Evolutionary conservation across 1,139 yeast species (phyloP).

Genomic region (Candida smagusa): DNA sequence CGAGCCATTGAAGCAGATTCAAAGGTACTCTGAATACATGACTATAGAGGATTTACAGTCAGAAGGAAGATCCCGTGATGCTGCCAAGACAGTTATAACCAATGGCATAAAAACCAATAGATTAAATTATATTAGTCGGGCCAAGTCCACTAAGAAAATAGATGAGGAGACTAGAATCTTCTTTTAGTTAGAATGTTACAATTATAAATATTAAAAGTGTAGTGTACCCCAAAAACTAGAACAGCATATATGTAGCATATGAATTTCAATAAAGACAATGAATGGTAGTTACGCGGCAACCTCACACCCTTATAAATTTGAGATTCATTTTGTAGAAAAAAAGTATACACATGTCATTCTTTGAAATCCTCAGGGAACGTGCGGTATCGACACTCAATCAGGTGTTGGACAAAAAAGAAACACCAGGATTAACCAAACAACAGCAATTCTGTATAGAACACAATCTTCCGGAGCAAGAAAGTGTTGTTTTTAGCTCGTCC

Average conservation of each 20-base stretch:
- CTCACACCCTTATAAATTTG: too few species aligned
- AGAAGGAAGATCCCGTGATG: constrained; percentile 25
- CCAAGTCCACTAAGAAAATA: too few species aligned
- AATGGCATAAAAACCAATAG: neutral
- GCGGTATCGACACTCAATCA: constrained; percentile 37
- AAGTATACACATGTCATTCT: constrained; percentile 19
- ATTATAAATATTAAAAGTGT: neutral
- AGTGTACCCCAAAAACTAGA: neutral
- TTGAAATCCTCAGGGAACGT: constrained; percentile 18
- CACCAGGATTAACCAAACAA: constrained; percentile 50
- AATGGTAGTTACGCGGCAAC: too few species aligned
- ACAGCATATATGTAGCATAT: too few species aligned
- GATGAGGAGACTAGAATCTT: too few species aligned
- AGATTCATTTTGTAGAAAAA: neutral
- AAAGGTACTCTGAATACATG: constrained; percentile 37
- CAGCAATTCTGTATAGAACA: constrained; percentile 66
- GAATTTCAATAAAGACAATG: too few species aligned
- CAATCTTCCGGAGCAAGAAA: constrained; percentile 69
- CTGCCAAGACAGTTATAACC: constrained; percentile 11
- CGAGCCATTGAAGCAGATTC: constrained; percentile 45
- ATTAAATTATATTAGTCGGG: too few species aligned
- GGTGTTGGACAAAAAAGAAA: constrained; percentile 37
- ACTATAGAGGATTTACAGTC: constrained; percentile 40
- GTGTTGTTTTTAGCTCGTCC: constrained; percentile 60
- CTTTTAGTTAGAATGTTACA: too few species aligned